Evolutionary conservation across 495 filamentous ascomycete species (phyloP), one percentile per base, ranked within the genome.

Genomic region (Penicillium fimorum): DNA sequence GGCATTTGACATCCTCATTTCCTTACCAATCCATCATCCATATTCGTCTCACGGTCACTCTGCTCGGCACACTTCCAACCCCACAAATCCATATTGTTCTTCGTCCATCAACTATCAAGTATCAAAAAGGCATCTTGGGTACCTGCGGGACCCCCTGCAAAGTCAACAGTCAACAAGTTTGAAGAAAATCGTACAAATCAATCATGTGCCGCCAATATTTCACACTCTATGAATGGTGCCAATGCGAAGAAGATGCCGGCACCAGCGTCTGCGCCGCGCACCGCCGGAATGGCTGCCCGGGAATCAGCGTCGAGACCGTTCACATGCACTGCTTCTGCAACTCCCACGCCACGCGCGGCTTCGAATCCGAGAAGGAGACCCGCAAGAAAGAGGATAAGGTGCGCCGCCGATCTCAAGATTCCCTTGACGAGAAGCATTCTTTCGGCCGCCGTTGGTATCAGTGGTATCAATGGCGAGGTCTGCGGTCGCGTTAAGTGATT

Each of bases 271-370:
- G 73, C 57, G 50, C 69, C 24, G 57, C 59, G 32, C 59, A 67
- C 49, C 69, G 61, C 10, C 64, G 63, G 47, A 64, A 67, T 47
- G 65, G 50, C 50, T 79, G 74, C 38, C 62, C 70, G 11, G 70
- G 70, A 1, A 49, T 76, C 11, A 68, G 63, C 32, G 53, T 74
- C 27, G 70, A 79, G 43, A 74, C 70, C 9, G 76, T 75, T 5
- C 71, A 73, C 30, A 74, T 79, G 74, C 72, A 79, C 27, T 76
- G 73, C 37, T 79, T 73, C 63, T 77, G 76, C 65, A 66, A 75
- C 50, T 57, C 55, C 1, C 76, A 79, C 43, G 73, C 76, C 5
- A 72, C 65, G 3, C 70, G 67, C 13, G 63, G 64, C n/a, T 77
- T 71, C 60, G 70, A 66, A 53, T 63, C 67, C 7, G 67, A 74